phyloP scores from a whole-genome alignment of 371 early-diverging fungal species.

The Lichtheimia hyalospora region DNA sequence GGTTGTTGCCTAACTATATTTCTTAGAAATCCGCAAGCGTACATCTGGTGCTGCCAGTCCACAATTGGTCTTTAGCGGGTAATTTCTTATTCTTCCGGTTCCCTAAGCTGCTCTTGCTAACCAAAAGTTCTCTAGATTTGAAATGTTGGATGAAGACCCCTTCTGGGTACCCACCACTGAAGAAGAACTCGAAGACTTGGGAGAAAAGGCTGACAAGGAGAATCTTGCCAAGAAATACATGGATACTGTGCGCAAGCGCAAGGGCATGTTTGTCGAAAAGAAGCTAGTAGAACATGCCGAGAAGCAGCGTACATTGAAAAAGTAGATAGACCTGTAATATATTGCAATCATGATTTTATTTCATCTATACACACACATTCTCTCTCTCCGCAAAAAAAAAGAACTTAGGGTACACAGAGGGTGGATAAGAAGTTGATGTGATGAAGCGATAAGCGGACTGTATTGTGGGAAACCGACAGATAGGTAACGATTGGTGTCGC shows the following conservation, averaged over 20 bases:
- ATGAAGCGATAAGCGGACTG: too few relatives aligned
- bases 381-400: not conserved
- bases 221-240: conserved; percentile 95
- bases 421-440: too few relatives aligned
- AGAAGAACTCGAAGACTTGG: conserved; percentile 96
- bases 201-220: conserved; percentile 94
- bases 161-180: conserved; percentile 98
- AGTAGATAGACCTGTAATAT: conserved; percentile 13
- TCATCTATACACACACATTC: not conserved
- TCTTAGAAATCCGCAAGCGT: conserved; percentile 84
- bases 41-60: conserved; percentile 96
- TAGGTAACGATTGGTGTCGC: too few relatives aligned
- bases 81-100: conserved; percentile 4
- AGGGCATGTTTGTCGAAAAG: conserved; percentile 90
- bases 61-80: conserved; percentile 89
- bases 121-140: conserved; percentile 61
- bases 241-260: conserved; percentile 92
- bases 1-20: not conserved
- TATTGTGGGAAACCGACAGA: too few relatives aligned
- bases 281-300: conserved; percentile 92
- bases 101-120: not conserved
- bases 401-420: not conserved
- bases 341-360: not conserved
- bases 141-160: conserved; percentile 91
- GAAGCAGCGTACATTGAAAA: conserved; percentile 89